These are phyloP conservation scores for Leccinellum albellum DNA, from an alignment of 768 basidiomycete species.

Conservation along the genomic window DNA sequence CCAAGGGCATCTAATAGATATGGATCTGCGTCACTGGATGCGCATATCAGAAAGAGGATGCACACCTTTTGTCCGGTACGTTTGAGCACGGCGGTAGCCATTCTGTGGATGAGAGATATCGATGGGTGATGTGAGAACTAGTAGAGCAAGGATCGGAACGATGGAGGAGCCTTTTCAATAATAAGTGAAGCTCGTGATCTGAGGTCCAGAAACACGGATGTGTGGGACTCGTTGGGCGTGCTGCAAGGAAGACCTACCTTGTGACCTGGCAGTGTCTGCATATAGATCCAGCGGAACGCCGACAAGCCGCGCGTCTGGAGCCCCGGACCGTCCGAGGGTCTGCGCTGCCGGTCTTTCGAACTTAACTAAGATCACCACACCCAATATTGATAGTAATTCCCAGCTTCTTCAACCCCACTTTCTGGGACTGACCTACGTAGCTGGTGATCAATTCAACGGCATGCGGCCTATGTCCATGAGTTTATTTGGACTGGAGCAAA, in stretches of 20 bases:
- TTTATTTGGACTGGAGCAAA: too few species aligned
- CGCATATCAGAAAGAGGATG: background rate
- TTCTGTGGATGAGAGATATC: slow-evolving; percentile 24
- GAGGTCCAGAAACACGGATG: background rate
- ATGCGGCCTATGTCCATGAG: background rate
- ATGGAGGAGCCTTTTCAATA: slow-evolving; percentile 7
- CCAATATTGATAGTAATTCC: too few species aligned
- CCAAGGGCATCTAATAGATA: slow-evolving; percentile 59
- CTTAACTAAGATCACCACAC: background rate
- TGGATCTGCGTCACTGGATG: background rate
- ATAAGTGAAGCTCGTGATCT: background rate
- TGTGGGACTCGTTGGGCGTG: background rate
- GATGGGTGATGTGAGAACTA: slow-evolving; percentile 7
- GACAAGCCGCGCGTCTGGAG: background rate
- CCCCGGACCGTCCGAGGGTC: background rate
- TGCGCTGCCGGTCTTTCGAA: background rate
- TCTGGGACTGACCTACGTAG: too few species aligned
- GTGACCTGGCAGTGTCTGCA: slow-evolving; percentile 25
- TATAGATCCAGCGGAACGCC: background rate
- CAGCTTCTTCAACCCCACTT: too few species aligned
- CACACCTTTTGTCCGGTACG: slow-evolving; percentile 58
- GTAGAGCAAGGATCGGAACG: background rate
- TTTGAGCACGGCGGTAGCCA: slow-evolving; percentile 54
- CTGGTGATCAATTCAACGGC: too few species aligned
- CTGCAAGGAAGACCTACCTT: background rate